These are phyloP conservation scores for Actinidia arguta DNA, from an alignment of 179 eudicot species.

Conservation along the genomic window DNA sequence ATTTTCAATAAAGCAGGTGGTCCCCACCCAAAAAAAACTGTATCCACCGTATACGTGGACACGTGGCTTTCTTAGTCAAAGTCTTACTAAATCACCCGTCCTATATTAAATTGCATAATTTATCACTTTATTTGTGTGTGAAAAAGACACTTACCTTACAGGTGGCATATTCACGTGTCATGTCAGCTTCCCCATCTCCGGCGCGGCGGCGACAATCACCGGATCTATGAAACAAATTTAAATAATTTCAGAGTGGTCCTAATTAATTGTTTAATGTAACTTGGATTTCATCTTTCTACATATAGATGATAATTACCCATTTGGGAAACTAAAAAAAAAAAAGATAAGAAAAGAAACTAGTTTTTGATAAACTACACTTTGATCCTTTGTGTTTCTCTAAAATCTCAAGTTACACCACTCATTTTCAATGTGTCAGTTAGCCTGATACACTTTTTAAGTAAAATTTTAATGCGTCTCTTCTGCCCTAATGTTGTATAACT, in stretches of 20 bases:
- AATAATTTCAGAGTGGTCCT: no score
- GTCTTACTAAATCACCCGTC: neutral
- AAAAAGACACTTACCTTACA: slow-evolving; percentile 14
- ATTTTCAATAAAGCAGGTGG: slow-evolving; percentile 23
- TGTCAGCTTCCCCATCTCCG: slow-evolving; percentile 33
- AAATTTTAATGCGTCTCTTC: neutral
- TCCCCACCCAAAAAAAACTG: slow-evolving; percentile 8
- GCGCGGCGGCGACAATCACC: slow-evolving; percentile 36
- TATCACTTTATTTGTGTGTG: neutral
- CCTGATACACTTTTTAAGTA: neutral
- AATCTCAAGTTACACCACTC: no score
- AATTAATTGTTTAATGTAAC: neutral
- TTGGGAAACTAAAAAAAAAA: slow-evolving; percentile 20
- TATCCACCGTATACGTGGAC: slow-evolving; percentile 12
- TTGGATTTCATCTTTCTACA: slow-evolving; percentile 35
- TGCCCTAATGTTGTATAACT: neutral
- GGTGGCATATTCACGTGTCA: slow-evolving; percentile 42
- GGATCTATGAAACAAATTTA: slow-evolving; percentile 37
- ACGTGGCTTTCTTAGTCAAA: slow-evolving; percentile 20
- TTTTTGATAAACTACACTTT: neutral
- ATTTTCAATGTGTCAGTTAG: no score
- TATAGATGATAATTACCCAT: slow-evolving; percentile 31
- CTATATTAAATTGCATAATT: neutral
- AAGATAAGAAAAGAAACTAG: neutral
- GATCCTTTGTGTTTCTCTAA: neutral